Evolutionary conservation across 768 basidiomycete genomes (phyloP), one percentile per base, ranked within the genome.

Genomic region (Hygrocybe coccinea): DNA sequence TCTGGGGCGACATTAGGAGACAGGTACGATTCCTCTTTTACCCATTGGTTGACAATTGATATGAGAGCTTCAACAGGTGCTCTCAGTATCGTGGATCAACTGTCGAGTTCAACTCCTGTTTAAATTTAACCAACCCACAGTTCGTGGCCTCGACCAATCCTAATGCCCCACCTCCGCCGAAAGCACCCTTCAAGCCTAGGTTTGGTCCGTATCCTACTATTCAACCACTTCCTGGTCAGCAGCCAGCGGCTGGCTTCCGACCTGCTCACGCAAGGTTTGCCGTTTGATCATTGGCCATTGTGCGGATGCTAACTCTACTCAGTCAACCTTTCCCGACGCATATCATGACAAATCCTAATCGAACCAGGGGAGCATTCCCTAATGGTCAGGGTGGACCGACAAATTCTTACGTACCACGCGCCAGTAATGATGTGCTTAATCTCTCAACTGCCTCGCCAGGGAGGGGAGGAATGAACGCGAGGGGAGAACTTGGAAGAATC

Each of bases 1-100:
- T 85, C 92, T 19, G 97, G 97, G 6, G 79, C 81, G 2, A 97
- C 90, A 0, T 74, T 98, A 10, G 84, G 85, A 3, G 91, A 90
- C 63, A 78, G 94, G 89, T 92, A 62, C 19, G 66, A 12, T 50
- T 3, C 7, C n/a, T 22, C 3, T 22, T 15, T 9, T 15, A 12
- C 1, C 11, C 1, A 3, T 17, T 45, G 10, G 34, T 36, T 55
- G 37, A 54, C 33, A 21, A 15, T n/a, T 14, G 19, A 14, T 17
- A 50, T 10, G 10, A 38, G 35, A 29, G 17, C 24, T 34, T 24
- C 33, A 43, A 24, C 59, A 92, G 92, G 59, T 97, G 95, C 70
- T 93, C 93, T 0, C 81, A 85, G 57, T 97, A 97, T 68, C 89
- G 95, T 15, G 97, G 97, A 34, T 88, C 87, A 29, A 88, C 87